Evolutionary conservation across 768 basidiomycete species (phyloP).

Genomic region (Tylopilus subfusipes): DNA sequence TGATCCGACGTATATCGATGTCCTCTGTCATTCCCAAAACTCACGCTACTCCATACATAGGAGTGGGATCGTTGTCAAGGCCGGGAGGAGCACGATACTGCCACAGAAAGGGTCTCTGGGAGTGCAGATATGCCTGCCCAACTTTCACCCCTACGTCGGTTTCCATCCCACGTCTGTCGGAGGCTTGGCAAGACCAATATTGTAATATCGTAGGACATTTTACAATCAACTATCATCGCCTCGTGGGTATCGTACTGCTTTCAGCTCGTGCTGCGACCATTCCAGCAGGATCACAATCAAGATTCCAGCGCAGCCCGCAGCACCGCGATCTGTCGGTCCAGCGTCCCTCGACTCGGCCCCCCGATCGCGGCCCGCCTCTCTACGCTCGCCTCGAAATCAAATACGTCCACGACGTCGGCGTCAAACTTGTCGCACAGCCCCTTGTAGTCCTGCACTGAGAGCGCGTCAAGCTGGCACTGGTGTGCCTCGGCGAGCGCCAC

Average conservation of each 20-base stretch:
- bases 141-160: not conserved
- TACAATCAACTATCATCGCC: not conserved
- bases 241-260: not conserved
- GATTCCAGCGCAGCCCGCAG: slow-evolving; percentile 56
- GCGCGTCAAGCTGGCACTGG: slow-evolving; percentile 74
- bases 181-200: not conserved
- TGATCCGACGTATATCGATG: too few relatives aligned
- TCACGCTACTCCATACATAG: not conserved
- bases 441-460: slow-evolving; percentile 79
- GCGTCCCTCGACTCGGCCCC: slow-evolving; percentile 81
- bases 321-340: slow-evolving; percentile 79
- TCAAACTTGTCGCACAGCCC: slow-evolving; percentile 71
- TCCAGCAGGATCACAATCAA: slow-evolving; percentile 1
- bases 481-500: slow-evolving; percentile 90
- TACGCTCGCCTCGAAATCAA: slow-evolving; percentile 94
- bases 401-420: slow-evolving; percentile 78
- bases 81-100: not conserved
- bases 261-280: not conserved
- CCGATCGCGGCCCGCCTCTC: slow-evolving; percentile 92
- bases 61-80: not conserved
- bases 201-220: not conserved
- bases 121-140: not conserved
- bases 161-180: not conserved
- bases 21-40: not conserved
- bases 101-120: not conserved